These are phyloP conservation scores for Choiromyces venosus DNA, from an alignment of 495 filamentous ascomycete genomes.

Conservation along the genomic window DNA sequence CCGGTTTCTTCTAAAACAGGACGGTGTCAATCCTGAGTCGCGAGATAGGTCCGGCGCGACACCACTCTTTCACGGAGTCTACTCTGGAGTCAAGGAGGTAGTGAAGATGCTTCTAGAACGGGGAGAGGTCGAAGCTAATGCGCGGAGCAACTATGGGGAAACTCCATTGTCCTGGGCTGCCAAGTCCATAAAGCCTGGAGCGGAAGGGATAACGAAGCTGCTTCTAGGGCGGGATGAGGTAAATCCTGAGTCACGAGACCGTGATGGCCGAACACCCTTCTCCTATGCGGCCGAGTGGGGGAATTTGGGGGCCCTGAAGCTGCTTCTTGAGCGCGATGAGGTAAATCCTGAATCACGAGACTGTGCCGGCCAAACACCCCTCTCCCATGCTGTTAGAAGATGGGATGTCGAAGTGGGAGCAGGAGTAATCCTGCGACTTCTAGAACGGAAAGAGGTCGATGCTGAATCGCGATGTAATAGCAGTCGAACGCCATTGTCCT, in stretches of 20 bases:
- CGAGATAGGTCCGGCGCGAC: conserved; percentile 38
- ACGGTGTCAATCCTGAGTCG: conserved; percentile 18
- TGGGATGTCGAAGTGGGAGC: too few species aligned
- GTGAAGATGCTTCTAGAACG: conserved; percentile 17
- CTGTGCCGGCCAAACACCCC: too few species aligned
- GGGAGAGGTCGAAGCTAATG: not conserved
- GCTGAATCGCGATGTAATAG: conserved; percentile 7
- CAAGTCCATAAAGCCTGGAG: too few species aligned
- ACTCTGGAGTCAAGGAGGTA: too few species aligned
- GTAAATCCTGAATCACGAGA: too few species aligned
- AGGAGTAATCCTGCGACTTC: conserved; percentile 4
- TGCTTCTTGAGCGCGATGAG: not conserved
- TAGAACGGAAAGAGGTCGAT: not conserved
- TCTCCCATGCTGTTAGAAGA: too few species aligned
- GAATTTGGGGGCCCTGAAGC: conserved; percentile 40
- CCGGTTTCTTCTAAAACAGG: conserved; percentile 29
- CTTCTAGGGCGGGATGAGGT: not conserved
- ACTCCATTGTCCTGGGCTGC: conserved; percentile 46
- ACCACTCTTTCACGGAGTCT: conserved; percentile 43
- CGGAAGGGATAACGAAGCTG: too few species aligned
- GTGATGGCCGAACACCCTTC: too few species aligned
- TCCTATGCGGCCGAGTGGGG: conserved; percentile 44
- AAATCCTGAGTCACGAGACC: conserved; percentile 4
- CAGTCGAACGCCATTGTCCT: conserved; percentile 46
- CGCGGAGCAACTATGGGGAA: too few species aligned